These are phyloP conservation scores for Amaranthus palmeri DNA, from an alignment of 148 eudicot genomes.

Conservation along the genomic window DNA sequence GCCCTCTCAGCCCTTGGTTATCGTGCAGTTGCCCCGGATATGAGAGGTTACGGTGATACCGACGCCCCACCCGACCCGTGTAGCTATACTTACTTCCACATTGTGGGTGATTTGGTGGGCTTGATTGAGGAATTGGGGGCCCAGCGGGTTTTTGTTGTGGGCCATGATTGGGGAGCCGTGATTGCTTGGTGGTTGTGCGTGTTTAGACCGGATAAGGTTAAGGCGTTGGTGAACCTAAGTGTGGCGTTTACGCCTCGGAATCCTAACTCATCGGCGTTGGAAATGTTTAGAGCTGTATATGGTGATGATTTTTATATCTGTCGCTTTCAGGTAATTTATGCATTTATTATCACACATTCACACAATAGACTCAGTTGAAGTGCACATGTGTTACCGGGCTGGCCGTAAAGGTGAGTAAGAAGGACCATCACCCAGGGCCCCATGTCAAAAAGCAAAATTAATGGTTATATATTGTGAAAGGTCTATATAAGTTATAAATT, in stretches of 20 bases:
- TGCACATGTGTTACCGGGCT: no score
- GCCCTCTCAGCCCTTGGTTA: slow-evolving; percentile 39
- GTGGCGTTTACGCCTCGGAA: slow-evolving; percentile 40
- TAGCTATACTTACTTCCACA: slow-evolving; percentile 42
- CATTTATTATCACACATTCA: no score
- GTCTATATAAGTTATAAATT: no score
- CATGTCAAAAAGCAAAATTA: no score
- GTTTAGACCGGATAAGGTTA: slow-evolving; percentile 46
- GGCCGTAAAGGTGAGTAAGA: no score
- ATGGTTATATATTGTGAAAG: no score
- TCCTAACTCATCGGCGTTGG: slow-evolving; percentile 25
- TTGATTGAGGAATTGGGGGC: slow-evolving; percentile 36
- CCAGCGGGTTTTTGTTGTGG: slow-evolving; percentile 44
- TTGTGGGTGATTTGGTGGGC: slow-evolving; percentile 51
- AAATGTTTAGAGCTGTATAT: slow-evolving; percentile 27
- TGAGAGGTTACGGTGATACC: slow-evolving; percentile 60
- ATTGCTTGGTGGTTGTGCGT: slow-evolving; percentile 54
- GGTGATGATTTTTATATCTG: slow-evolving; percentile 50
- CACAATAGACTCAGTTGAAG: no score
- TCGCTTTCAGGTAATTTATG: slow-evolving; percentile 48
- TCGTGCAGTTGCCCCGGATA: slow-evolving; percentile 60
- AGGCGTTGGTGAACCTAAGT: slow-evolving; percentile 49
- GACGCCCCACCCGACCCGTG: slow-evolving; percentile 38
- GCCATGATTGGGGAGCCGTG: slow-evolving; percentile 65
- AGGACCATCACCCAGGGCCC: no score